phyloP scores from a whole-genome alignment of 345 rosid species.

The Sapria himalayana region DNA sequence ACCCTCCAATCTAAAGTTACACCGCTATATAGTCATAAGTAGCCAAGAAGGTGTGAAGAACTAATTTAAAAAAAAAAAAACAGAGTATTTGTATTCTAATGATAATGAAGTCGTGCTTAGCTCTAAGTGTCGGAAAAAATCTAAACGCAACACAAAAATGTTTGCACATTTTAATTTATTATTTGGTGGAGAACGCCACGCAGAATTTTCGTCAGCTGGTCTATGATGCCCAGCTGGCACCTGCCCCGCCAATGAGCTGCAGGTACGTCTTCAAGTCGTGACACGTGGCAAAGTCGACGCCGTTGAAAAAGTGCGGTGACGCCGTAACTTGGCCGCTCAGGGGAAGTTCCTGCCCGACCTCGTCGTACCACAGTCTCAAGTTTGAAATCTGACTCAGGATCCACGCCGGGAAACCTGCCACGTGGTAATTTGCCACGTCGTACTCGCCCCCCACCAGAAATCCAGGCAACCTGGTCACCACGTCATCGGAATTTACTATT shows the following conservation, averaged over 20 bases:
- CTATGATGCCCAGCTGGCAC: too few species aligned
- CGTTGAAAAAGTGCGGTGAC: slow-evolving; percentile 37
- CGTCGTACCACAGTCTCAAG: slow-evolving; percentile 61
- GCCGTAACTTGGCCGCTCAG: slow-evolving; percentile 45
- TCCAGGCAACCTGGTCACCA: slow-evolving; percentile 76
- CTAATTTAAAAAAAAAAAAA: too few species aligned
- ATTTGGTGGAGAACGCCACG: too few species aligned
- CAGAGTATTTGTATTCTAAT: too few species aligned
- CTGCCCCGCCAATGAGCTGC: slow-evolving; percentile 11
- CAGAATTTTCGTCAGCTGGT: too few species aligned
- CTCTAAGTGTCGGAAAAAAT: too few species aligned
- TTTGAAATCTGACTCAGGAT: slow-evolving; percentile 32
- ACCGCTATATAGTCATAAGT: too few species aligned
- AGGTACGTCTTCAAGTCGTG: slow-evolving; percentile 71
- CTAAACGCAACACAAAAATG: too few species aligned
- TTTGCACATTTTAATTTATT: too few species aligned
- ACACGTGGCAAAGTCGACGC: slow-evolving; percentile 46
- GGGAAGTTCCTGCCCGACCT: slow-evolving; percentile 59
- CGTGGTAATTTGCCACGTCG: slow-evolving; percentile 7
- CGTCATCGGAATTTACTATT: slow-evolving; percentile 74
- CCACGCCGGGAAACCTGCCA: slow-evolving; percentile 28
- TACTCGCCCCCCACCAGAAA: slow-evolving; percentile 30
- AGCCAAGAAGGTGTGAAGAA: too few species aligned
- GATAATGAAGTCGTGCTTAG: too few species aligned
- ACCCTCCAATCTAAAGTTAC: too few species aligned